A percentile compares a stretch with the other conserved stretches of the same genome.
Evolutionary conservation across 306 rosid genomes (phyloP).

Genomic region (Canavalia gladiata): DNA sequence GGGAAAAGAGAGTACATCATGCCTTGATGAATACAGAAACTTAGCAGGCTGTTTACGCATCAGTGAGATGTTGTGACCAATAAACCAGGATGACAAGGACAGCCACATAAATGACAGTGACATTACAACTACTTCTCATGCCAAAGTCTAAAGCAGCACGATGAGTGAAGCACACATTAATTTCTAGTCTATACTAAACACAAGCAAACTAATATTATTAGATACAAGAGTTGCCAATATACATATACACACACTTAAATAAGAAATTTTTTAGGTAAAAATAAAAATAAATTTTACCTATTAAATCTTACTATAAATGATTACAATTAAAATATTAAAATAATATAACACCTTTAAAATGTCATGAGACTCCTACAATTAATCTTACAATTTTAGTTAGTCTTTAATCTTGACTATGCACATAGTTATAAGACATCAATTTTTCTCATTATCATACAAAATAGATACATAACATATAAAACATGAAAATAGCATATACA

Average conservation of each 20-base stretch:
- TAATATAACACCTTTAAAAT: too few species aligned
- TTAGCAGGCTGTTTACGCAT: conserved; percentile 18
- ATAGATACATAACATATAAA: background rate
- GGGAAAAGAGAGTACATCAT: conserved; percentile 28
- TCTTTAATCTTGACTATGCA: too few species aligned
- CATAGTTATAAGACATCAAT: too few species aligned
- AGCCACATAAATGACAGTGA: conserved; percentile 57
- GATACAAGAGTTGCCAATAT: background rate
- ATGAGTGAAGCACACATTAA: conserved; percentile 47
- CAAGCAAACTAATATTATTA: conserved; percentile 8
- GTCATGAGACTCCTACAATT: too few species aligned
- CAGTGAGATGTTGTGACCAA: conserved; percentile 42
- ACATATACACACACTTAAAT: background rate
- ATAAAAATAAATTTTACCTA: too few species aligned
- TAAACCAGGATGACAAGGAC: conserved; percentile 51
- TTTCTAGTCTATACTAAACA: conserved; percentile 39
- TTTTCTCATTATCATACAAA: too few species aligned
- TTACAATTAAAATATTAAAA: too few species aligned
- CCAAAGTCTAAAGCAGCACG: conserved; percentile 61
- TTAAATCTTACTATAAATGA: too few species aligned
- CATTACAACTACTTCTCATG: conserved; percentile 65
- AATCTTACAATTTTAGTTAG: too few species aligned
- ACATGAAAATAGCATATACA: background rate
- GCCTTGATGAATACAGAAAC: conserved; percentile 40
- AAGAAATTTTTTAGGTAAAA: too few species aligned